Base-by-base conservation (phyloP, 1,284 basidiomycete genomes). In the Cronartium quercuum region DNA sequence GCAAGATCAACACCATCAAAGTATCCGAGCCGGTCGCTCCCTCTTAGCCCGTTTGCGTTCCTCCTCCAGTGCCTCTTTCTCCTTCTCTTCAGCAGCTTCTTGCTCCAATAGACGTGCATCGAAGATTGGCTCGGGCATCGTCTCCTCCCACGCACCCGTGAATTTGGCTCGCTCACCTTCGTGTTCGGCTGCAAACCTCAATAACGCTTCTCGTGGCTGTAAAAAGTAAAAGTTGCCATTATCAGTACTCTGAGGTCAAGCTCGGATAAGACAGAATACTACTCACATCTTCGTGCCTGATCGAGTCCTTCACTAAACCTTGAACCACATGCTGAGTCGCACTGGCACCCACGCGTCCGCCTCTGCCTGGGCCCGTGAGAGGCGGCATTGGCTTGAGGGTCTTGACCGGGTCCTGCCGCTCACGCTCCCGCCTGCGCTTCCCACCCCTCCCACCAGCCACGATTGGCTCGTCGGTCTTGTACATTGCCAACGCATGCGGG, bases 301-400 rank as follows among this genome's bases (percentile, higher is more conserved):
- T 91, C 77, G 88, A 91, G 81, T 94, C 91, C 80, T 90, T 86
- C 71, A 94, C 92, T 81, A 98, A 84, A 79, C 91, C 90, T 83
- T 96, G 92, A 58, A 98, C 93, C 77, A 97, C 87, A 80, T 95
- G 91, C 78, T 96, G 92, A 62, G 91, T 97, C 4, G 93, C 95
- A 83, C 91, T 93, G 44, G 92, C 91, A 34, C 96, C 96, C 61
- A 99, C 91, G 38, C 95, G 85, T 62, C 96, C 96, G 37, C 94
- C 95, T 79, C 87, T 87, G 67, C 96, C 96, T 38, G 91, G 91
- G 4, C 96, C 96, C 69, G 86, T 88, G 61, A 98, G 87, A 34
- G 96, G 96, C 77, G 97, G 86, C 81, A 94, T 91, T 21, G 94
- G 94, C 79, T 92, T 87, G 81, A 88, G 87, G 83, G 90, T 92